Evolutionary conservation across 306 rosid genomes (phyloP), one percentile per base, ranked within the genome.

Genomic region (Corylus avellana): DNA sequence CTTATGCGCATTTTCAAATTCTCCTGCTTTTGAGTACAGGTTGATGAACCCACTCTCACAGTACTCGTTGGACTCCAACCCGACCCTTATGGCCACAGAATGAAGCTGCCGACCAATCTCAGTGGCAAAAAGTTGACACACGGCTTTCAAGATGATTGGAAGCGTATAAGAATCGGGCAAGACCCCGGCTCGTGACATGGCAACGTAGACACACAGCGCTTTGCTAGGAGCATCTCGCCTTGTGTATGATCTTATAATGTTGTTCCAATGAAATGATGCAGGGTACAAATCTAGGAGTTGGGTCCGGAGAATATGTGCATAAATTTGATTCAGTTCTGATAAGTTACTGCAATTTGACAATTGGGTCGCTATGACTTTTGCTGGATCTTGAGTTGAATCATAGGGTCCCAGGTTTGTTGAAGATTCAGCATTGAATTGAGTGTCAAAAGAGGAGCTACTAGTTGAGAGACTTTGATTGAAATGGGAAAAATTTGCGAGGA

Each of bases 191-290:
- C 84, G 79, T 32, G 78, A 73, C 95, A 90, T 92, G 3, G 79
- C 61, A 50, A 86, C 72, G 63, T 84, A 81, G 74, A 85, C 49
- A 37, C 16, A 84, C 17, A 89, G 81, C n/a, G 93, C 90, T 32
- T 78, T 73, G 82, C 29, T 72, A 1, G 92, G 92, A 71, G 90
- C 84, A 10, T 83, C 87, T 29, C 78, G 85, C 74, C 88, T 82
- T 58, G 82, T 84, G 83, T 92, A 92, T 20, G 91, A 85, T 42
- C 97, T 80, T 49, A 87, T 85, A 35, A 90, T 75, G 25, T 86
- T 92, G 87, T 92, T 92, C 93, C 95, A 92, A 64, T 87, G 79
- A 74, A 90, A 89, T 7, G 92, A 79, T 29, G 88, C 84, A n/a
- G 84, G 75, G 80, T 83, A 77, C 32, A 80, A 49, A 32, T 80